A percentile compares a stretch with the other conserved stretches of the same genome.
Evolutionary conservation across 805 yeast species (phyloP).

Genomic region (Candida tibetensis): DNA sequence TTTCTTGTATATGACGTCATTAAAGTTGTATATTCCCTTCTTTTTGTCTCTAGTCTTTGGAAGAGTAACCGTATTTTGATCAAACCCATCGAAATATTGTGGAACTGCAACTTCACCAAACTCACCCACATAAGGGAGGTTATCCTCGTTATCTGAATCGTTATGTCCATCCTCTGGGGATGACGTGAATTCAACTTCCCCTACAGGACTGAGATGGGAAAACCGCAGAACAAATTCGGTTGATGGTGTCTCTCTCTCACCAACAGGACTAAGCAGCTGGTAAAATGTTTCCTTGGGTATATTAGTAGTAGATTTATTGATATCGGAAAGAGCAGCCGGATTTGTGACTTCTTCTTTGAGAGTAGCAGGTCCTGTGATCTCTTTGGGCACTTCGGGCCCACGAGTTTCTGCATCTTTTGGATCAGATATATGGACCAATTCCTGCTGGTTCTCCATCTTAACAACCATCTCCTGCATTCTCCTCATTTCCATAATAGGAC

Average conservation of each 20-base stretch:
- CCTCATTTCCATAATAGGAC: constrained; percentile 28
- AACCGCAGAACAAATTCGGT: not conserved
- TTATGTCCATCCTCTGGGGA: constrained; percentile 6
- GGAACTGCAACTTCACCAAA: constrained; percentile 21
- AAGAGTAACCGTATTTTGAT: constrained; percentile 15
- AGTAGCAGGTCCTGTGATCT: no score
- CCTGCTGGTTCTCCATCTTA: not conserved
- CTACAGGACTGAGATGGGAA: constrained; percentile 9
- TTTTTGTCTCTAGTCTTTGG: constrained; percentile 1
- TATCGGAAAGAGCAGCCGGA: no score
- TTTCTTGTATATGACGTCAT: constrained; percentile 1
- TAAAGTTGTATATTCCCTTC: constrained; percentile 7
- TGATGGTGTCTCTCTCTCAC: not conserved
- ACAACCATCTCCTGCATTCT: constrained; percentile 13
- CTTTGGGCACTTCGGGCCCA: no score
- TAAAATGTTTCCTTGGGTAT: no score
- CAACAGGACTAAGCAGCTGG: not conserved
- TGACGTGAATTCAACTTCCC: constrained; percentile 5
- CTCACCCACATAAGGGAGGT: constrained; percentile 22
- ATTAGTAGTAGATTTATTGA: no score
- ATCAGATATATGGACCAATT: no score
- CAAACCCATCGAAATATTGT: constrained; percentile 21
- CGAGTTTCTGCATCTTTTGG: no score
- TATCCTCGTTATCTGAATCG: constrained; percentile 2
- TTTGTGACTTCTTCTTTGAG: no score